Conservation (phyloP, 140 eudicot species). For the Oenanthe javanica region DNA sequence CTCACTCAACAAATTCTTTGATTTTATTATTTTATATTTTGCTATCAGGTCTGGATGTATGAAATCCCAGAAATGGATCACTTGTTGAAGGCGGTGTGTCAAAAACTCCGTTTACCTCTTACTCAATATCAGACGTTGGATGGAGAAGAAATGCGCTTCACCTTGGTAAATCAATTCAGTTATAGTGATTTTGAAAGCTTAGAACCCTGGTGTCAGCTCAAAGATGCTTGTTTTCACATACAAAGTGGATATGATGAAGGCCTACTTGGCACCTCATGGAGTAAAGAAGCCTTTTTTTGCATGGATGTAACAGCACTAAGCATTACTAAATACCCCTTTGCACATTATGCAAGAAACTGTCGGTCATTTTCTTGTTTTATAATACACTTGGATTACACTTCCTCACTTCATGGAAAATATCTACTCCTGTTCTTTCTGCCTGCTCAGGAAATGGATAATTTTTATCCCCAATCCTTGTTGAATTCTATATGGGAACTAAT, state of each 20-base stretch:
- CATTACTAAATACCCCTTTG: neutral
- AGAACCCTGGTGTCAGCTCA: neutral
- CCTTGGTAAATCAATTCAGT: neutral
- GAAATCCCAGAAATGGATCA: neutral
- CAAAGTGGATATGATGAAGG: no score
- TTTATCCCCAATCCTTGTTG: neutral
- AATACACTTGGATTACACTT: neutral
- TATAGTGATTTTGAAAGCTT: no score
- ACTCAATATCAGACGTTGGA: neutral
- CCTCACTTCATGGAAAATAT: no score
- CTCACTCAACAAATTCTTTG: neutral
- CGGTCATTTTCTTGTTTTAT: neutral
- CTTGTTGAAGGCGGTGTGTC: neutral
- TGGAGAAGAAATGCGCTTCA: no score
- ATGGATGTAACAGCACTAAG: neutral
- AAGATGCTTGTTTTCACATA: no score
- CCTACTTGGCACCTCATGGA: no score
- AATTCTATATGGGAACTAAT: neutral
- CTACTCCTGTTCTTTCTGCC: no score
- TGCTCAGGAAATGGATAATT: no score
- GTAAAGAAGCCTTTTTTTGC: neutral
- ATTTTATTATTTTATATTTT: neutral
- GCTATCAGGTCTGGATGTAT: neutral
- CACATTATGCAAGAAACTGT: neutral
- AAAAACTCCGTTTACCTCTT: neutral